Conservation (phyloP, 2,329 filamentous ascomycete genomes). For the Oidium heveae region DNA sequence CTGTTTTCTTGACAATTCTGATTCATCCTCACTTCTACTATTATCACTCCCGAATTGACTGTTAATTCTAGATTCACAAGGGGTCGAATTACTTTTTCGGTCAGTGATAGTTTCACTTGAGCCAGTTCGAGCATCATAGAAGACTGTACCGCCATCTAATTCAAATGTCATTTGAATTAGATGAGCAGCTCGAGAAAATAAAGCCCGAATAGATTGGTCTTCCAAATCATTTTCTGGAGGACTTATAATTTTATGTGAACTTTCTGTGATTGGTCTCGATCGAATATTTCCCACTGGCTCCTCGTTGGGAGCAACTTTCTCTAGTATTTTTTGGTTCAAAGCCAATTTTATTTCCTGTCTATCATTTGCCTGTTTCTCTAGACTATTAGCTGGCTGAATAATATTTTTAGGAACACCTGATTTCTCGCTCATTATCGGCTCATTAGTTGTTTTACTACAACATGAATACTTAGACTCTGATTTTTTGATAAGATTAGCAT, state of each 20-base stretch:
- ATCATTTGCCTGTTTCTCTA: neutral
- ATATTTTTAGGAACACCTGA: neutral
- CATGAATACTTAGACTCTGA: constrained; percentile 8
- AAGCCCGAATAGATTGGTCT: constrained; percentile 7
- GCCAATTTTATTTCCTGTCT: no score
- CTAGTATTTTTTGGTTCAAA: no score
- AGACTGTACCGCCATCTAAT: constrained; percentile 13
- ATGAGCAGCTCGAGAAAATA: constrained; percentile 14
- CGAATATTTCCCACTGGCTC: neutral
- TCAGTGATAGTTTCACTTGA: constrained; percentile 4
- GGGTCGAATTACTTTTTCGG: neutral
- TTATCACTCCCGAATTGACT: constrained; percentile 5
- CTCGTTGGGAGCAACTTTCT: neutral
- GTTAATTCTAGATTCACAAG: constrained; percentile 2
- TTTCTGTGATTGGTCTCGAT: neutral
- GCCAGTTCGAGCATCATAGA: constrained; percentile 13
- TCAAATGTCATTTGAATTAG: constrained; percentile 14
- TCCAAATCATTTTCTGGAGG: constrained; percentile 8
- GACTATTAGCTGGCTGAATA: neutral
- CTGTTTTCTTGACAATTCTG: neutral
- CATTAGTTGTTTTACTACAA: constrained; percentile 5
- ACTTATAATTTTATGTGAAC: neutral
- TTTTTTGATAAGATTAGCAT: constrained; percentile 10
- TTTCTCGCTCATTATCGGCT: constrained; percentile 3
- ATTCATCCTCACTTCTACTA: constrained; percentile 2